A percentile compares a stretch with the other conserved stretches of the same genome.
These are phyloP conservation scores for Castanospermum australe DNA, from an alignment of 306 rosid genomes.

Conservation along the genomic window DNA sequence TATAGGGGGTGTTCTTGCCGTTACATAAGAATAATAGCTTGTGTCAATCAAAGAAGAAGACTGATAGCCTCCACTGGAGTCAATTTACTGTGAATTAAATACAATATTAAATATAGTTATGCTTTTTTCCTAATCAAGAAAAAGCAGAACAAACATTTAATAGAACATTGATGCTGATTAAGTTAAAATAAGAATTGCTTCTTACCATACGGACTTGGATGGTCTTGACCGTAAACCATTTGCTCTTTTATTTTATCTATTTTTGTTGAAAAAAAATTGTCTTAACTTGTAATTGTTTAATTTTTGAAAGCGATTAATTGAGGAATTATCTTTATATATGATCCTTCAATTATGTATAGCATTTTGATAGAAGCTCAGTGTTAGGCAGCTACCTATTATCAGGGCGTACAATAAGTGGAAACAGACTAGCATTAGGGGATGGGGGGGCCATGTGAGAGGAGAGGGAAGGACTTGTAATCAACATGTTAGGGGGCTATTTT, in stretches of 20 bases:
- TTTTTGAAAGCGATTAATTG: not conserved
- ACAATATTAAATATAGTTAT: not conserved
- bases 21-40: not conserved
- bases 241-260: not conserved
- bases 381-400: too few relatives aligned
- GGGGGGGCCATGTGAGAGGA: too few relatives aligned
- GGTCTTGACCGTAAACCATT: not conserved
- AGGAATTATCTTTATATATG: not conserved
- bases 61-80: too few relatives aligned
- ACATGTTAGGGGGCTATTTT: too few relatives aligned
- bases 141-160: not conserved
- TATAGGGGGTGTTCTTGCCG: not conserved
- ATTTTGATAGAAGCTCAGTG: not conserved
- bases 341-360: not conserved
- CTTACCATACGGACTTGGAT: not conserved
- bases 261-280: not conserved
- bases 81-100: too few relatives aligned
- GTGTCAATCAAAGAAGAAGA: not conserved
- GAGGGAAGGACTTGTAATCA: too few relatives aligned
- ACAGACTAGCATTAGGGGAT: too few relatives aligned
- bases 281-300: not conserved
- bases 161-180: not conserved
- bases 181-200: not conserved
- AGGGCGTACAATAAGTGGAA: too few relatives aligned
- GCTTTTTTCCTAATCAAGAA: not conserved